Evolutionary conservation across 1,284 basidiomycete genomes (phyloP).

Genomic region (Heterobasidion annosum): DNA sequence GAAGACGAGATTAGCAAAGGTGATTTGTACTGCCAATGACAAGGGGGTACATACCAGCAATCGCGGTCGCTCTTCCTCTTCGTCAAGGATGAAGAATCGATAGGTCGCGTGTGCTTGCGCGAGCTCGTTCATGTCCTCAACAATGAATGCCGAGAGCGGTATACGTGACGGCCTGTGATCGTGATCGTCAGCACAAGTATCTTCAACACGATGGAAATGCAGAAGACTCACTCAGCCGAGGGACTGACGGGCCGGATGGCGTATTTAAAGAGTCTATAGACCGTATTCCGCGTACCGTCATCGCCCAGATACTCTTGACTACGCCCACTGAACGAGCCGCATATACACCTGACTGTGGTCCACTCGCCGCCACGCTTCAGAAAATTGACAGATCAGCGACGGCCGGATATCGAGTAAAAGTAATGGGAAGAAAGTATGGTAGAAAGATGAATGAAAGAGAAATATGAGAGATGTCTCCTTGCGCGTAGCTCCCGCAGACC

Average conservation of each 20-base stretch:
- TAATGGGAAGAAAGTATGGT: slow-evolving; percentile 15
- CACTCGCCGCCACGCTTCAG: slow-evolving; percentile 50
- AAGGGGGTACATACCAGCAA: slow-evolving; percentile 50
- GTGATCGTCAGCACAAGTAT: slow-evolving; percentile 5
- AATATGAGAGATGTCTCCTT: slow-evolving; percentile 47
- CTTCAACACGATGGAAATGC: not conserved
- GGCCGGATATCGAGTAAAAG: not conserved
- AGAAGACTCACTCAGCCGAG: slow-evolving; percentile 44
- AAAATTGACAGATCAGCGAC: slow-evolving; percentile 6
- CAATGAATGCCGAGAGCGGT: slow-evolving; percentile 75
- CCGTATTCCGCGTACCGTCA: slow-evolving; percentile 27
- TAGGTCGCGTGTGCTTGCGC: slow-evolving; percentile 85
- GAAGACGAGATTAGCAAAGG: not conserved
- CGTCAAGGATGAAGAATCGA: slow-evolving; percentile 78
- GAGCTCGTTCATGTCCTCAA: slow-evolving; percentile 82
- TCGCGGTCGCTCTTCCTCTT: slow-evolving; percentile 68
- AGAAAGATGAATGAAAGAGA: slow-evolving; percentile 10
- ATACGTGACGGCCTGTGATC: slow-evolving; percentile 45
- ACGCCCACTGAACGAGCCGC: slow-evolving; percentile 70
- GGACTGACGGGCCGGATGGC: slow-evolving; percentile 66
- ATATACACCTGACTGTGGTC: slow-evolving; percentile 61
- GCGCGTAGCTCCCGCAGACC: slow-evolving; percentile 77
- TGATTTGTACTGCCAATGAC: not conserved
- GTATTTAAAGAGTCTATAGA: slow-evolving; percentile 73
- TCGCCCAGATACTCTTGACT: slow-evolving; percentile 41